phyloP scores from a whole-genome alignment of 2,329 filamentous ascomycete species.

The Monilinia aucupariae region DNA sequence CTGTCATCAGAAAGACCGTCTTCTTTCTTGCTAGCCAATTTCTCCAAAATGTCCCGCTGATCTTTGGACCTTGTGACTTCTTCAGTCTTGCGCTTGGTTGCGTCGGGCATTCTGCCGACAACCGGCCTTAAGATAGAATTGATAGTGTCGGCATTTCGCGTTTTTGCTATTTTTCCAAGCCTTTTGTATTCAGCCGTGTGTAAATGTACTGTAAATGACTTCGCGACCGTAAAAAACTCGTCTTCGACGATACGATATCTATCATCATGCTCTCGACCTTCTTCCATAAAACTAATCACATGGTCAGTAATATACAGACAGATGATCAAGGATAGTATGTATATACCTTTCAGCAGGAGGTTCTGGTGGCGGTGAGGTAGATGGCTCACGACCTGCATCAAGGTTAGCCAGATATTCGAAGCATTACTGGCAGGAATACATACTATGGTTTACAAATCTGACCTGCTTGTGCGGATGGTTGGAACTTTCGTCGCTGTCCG shows the following conservation, averaged over 20 bases:
- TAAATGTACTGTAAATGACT: constrained; percentile 66
- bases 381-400: constrained; percentile 37
- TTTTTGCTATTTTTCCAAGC: constrained; percentile 52
- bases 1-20: constrained; percentile 30
- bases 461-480: neutral
- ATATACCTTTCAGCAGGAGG: constrained; percentile 43
- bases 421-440: neutral
- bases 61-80: constrained; percentile 36
- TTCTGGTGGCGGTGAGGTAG: constrained; percentile 49
- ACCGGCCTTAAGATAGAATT: constrained; percentile 39
- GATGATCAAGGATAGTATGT: neutral
- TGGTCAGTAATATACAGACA: neutral
- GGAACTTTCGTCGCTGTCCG: neutral
- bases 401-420: neutral
- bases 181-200: constrained; percentile 73
- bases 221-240: constrained; percentile 63
- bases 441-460: neutral
- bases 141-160: constrained; percentile 47
- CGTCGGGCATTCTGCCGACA: constrained; percentile 31
- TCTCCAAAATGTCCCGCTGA: constrained; percentile 36
- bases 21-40: constrained; percentile 24
- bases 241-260: constrained; percentile 79
- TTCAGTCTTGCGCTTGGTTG: constrained; percentile 32
- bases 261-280: constrained; percentile 63
- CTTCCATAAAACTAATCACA: constrained; percentile 47